Conservation (phyloP, 2,329 filamentous ascomycete genomes). For the Penicillium oxalicum region DNA sequence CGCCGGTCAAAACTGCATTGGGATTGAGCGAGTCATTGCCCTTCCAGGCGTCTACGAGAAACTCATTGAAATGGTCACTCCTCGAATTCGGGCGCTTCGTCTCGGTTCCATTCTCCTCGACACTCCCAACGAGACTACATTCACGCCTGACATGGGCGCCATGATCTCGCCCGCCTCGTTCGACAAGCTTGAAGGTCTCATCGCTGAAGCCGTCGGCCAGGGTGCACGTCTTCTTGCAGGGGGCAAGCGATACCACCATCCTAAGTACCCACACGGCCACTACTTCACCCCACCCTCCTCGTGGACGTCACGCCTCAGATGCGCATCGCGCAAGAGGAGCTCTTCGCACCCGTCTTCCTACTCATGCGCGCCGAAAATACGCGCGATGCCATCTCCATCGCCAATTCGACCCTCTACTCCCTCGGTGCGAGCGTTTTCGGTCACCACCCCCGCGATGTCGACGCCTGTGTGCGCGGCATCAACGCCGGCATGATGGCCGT, state of each 20-base stretch:
- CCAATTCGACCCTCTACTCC: constrained; percentile 78
- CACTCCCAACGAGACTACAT: constrained; percentile 22
- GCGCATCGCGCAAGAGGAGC: constrained; percentile 82
- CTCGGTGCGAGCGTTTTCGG: constrained; percentile 89
- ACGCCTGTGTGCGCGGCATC: constrained; percentile 60
- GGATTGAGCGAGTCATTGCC: constrained; percentile 87
- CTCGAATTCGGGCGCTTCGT: constrained; percentile 67
- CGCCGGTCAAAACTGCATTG: constrained; percentile 94
- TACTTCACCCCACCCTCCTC: constrained; percentile 87
- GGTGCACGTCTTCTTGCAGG: constrained; percentile 79
- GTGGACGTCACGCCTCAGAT: constrained; percentile 82
- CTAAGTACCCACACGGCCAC: constrained; percentile 68
- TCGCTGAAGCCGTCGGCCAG: constrained; percentile 67
- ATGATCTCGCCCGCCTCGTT: constrained; percentile 80
- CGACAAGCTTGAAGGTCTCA: constrained; percentile 65
- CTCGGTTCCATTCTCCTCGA: constrained; percentile 64
- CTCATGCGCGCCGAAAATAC: constrained; percentile 68
- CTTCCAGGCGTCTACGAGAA: constrained; percentile 68
- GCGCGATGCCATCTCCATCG: constrained; percentile 64
- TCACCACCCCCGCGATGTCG: constrained; percentile 56
- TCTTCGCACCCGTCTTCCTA: constrained; percentile 86
- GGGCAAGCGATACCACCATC: constrained; percentile 66
- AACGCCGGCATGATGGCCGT: constrained; percentile 86
- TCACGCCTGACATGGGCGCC: constrained; percentile 68
- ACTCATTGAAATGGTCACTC: constrained; percentile 64